A percentile compares a stretch with the other conserved stretches of the same genome.
Evolutionary conservation across 805 yeast genomes (phyloP).

Genomic region (Candida hispaniensis): DNA sequence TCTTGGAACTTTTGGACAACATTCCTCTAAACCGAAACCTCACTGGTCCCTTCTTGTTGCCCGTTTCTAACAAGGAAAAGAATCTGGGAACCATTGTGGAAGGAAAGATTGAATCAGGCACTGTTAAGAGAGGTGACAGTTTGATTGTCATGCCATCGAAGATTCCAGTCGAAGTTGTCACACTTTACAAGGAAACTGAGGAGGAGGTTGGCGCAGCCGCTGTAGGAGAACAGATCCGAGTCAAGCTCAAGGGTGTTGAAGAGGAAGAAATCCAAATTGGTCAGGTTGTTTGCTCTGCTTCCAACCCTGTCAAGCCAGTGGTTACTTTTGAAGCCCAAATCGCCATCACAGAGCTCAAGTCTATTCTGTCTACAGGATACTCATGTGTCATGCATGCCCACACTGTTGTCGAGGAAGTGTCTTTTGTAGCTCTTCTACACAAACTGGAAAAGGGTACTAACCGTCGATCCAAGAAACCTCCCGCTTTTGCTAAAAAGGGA

Average conservation of each 20-base stretch:
- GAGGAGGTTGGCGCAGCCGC: slow-evolving; percentile 80
- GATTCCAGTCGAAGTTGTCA: slow-evolving; percentile 67
- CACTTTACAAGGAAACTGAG: slow-evolving; percentile 91
- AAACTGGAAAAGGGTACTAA: slow-evolving; percentile 94
- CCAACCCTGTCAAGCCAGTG: slow-evolving; percentile 83
- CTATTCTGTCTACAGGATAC: slow-evolving; percentile 89
- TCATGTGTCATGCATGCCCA: slow-evolving; percentile 98
- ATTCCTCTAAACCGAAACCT: slow-evolving; percentile 76
- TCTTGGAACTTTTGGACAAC: slow-evolving; percentile 78
- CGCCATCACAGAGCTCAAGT: slow-evolving; percentile 92
- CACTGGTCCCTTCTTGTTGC: slow-evolving; percentile 95
- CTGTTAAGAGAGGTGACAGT: slow-evolving; percentile 64
- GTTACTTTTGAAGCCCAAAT: slow-evolving; percentile 90
- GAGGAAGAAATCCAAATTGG: slow-evolving; percentile 94
- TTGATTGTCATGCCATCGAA: slow-evolving; percentile 90
- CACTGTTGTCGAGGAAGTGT: slow-evolving; percentile 95
- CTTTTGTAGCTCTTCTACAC: slow-evolving; percentile 70
- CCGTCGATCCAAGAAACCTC: slow-evolving; percentile 92
- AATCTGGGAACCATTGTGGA: slow-evolving; percentile 96
- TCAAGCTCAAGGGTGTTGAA: slow-evolving; percentile 88
- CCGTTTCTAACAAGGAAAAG: slow-evolving; percentile 87
- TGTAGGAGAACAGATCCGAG: slow-evolving; percentile 95
- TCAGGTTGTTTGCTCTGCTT: slow-evolving; percentile 76
- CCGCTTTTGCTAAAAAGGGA: slow-evolving; percentile 97
- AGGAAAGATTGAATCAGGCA: slow-evolving; percentile 97